Evolutionary conservation across 1,284 basidiomycete species (phyloP), one percentile per base, ranked within the genome.

Genomic region (Ceratobasidium sp.): DNA sequence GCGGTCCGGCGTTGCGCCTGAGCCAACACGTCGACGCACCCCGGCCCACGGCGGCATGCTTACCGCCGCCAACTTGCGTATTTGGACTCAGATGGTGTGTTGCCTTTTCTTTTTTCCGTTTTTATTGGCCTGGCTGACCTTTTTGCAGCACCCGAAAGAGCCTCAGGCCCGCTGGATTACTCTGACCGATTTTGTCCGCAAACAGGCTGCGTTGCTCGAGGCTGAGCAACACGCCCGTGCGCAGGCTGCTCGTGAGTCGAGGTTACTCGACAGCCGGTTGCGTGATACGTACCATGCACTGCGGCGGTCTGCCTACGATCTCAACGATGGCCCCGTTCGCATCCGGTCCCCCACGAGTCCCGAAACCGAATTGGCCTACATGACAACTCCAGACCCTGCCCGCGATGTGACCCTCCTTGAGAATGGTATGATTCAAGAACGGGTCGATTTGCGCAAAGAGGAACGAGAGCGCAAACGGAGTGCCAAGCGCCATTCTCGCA

Each of bases 1-100:
- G 75, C 81, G 41, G 35, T 18, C 59, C 81, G 1, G 80, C 81
- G 32, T 43, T 54, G 9, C 52, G 21, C 64, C 35, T 50, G 69
- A 47, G 50, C 41, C 55, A 74, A 46, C 49, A 76, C 77, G 69
- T 79, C 83, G 38, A 84, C 86, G 54, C 85, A 85, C 77, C 83
- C 86, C 18, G 52, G 84, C 87, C 32, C 86, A 83, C 75, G 91
- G 91, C n/a, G 90, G 88, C 47, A 85, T 84, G 73, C 82, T 96
- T 77, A 90, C 91, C 0, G 92, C 95, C 80, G 87, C 88, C 76
- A 91, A 93, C 79, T 82, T 99, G 77, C 95, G 92, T 82, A 81
- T 95, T 35, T 96, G 96, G 91, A 85, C 94, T 67, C 91, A 88
- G 72, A 89, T 97, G 83, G 96, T 96, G 76, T 78, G 90, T 81